These are phyloP conservation scores for Dendrocalamus sinicus DNA, from an alignment of 176 grass and related monocot genomes.

Conservation along the genomic window DNA sequence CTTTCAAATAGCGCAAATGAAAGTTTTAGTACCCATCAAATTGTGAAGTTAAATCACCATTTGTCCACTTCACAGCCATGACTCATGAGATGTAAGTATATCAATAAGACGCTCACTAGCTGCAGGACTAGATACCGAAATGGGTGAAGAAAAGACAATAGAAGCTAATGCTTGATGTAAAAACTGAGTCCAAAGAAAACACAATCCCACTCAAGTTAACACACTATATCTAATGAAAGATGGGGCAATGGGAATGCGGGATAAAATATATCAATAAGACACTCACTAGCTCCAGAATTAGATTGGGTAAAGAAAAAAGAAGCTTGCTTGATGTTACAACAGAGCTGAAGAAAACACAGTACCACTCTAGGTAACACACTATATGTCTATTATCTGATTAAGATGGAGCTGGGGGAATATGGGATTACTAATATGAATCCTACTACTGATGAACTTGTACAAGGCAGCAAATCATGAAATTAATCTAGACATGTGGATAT, in stretches of 20 bases:
- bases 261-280: too few relatives aligned
- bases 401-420: background rate
- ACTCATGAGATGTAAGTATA: background rate
- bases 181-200: background rate
- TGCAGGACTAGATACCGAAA: background rate
- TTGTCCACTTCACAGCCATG: background rate
- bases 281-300: too few relatives aligned
- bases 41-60: background rate
- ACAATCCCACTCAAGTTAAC: background rate
- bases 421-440: background rate
- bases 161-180: background rate
- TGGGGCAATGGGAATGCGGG: background rate
- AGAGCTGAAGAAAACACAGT: background rate
- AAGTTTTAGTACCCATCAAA: background rate
- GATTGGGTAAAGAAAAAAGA: background rate
- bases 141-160: background rate
- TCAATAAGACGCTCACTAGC: background rate
- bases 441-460: background rate
- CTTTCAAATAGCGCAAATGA: background rate
- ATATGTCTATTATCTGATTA: too few relatives aligned
- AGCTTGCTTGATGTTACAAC: too few relatives aligned
- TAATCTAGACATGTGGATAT: background rate
- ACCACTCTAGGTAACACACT: too few relatives aligned
- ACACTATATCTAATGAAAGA: background rate
- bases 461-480: background rate